Evolutionary conservation across 352 stramenopile genomes (phyloP), one percentile per base, ranked within the genome.

Genomic region (Globisporangium splendens): DNA sequence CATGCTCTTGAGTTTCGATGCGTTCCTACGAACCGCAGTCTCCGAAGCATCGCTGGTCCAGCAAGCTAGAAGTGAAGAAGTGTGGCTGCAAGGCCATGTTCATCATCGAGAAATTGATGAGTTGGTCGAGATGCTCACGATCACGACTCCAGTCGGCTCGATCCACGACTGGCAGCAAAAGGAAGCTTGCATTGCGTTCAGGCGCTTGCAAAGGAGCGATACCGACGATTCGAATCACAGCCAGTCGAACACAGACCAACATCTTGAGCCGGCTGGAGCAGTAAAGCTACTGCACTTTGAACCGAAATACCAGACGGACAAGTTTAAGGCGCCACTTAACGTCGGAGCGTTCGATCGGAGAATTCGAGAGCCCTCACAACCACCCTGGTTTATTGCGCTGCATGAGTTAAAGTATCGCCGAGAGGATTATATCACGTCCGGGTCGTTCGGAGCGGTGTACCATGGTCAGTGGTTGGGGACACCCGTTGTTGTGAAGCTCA

Each of bases 381-480:
- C 55, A 2, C 46, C 55, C 14, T 63, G 57, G 57, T 63, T 57
- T 21, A 63, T 63, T 31, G 47, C 57, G 17, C 51, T 57, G 48
- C 50, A 63, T 43, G 57, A 63, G 21, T 39, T 63, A 8, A 57
- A 51, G 13, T 63, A 57, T 43, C 55, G 54, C 31, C 33, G 44
- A 21, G 49, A 53, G n/a, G 50, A 49, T 5, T 56, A 56, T 8
- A 58, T 63, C 43, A 50, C 39, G 6, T 48, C 57, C 11, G 63
- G 63, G 2, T 70, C 63, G 31, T 70, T 70, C 20, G 63, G 63
- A 4, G 39, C 63, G 22, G 49, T 66, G 3, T 60, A 67, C 11
- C 65, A 53, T 33, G 65, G 60, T 13, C 54, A 31, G 6, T 70
- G 56, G 66, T 51, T 56, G 3, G 58, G 66, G 1, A 52, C 57